Percentiles rank a stretch among this genome's conserved stretches.
These are phyloP conservation scores for Clarireedia paspali DNA, from an alignment of 2,329 filamentous ascomycete genomes.

Conservation along the genomic window DNA sequence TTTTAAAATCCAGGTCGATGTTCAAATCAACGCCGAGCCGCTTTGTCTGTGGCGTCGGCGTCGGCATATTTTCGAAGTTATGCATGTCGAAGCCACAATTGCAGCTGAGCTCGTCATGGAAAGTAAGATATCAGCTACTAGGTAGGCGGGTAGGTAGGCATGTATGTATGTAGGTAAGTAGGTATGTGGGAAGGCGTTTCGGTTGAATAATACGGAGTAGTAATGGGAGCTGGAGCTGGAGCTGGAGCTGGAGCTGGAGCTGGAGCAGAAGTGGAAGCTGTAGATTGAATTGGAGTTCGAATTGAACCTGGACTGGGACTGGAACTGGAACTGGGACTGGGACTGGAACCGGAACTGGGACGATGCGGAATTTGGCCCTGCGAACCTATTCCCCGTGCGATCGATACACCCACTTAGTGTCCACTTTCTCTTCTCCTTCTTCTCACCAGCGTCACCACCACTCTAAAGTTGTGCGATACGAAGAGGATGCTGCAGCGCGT, in stretches of 20 bases:
- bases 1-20: conserved; percentile 15
- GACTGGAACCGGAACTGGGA: too few relatives aligned
- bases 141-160: background rate
- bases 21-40: conserved; percentile 25
- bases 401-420: too few relatives aligned
- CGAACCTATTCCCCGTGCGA: background rate
- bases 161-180: background rate
- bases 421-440: too few relatives aligned
- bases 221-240: background rate
- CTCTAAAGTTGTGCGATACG: too few relatives aligned
- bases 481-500: too few relatives aligned
- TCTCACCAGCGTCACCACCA: too few relatives aligned
- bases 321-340: too few relatives aligned
- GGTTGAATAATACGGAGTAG: background rate
- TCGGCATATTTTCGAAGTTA: conserved; percentile 20
- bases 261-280: too few relatives aligned
- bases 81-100: conserved; percentile 21
- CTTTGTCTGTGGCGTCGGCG: conserved; percentile 20
- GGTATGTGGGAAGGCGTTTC: background rate
- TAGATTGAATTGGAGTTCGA: too few relatives aligned
- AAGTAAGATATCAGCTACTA: background rate
- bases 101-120: conserved; percentile 13
- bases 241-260: too few relatives aligned
- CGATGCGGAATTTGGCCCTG: background rate
- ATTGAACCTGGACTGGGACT: too few relatives aligned